Conservation (phyloP, 768 basidiomycete species). For the Mycena rosella region DNA sequence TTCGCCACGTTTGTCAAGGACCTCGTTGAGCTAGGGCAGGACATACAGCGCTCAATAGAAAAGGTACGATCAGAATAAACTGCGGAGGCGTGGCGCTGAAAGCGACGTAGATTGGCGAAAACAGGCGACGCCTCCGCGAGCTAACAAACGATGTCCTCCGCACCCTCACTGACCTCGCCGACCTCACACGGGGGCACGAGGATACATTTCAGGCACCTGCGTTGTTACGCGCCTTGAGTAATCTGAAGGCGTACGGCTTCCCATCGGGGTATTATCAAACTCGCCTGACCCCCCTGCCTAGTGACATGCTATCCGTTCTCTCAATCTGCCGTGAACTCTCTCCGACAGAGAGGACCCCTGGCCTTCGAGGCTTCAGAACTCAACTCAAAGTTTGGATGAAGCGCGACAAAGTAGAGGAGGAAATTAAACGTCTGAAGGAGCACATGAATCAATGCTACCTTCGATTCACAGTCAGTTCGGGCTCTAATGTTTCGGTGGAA, state of each 20-base stretch:
- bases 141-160: not conserved
- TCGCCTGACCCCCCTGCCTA: not conserved
- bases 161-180: not conserved
- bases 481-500: not conserved
- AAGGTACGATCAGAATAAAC: not conserved
- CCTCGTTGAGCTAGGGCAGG: constrained; percentile 17
- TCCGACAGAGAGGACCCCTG: not conserved
- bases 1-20: constrained; percentile 17
- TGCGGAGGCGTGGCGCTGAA: not conserved
- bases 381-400: constrained; percentile 23
- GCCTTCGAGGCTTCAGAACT: not conserved
- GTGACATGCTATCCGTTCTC: constrained; percentile 17
- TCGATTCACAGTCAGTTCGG: constrained; percentile 8
- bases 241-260: constrained; percentile 1
- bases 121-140: not conserved
- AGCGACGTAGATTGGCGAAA: not conserved
- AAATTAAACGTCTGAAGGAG: constrained; percentile 16
- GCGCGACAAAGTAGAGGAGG: constrained; percentile 20
- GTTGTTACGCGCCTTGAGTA: not conserved
- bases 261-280: not conserved
- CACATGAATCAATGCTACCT: constrained; percentile 13
- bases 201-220: not conserved
- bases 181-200: constrained; percentile 5
- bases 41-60: constrained; percentile 19
- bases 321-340: not conserved